Evolutionary conservation across 2,329 filamentous ascomycete genomes (phyloP).

Genomic region (Elsinoe necatrix): DNA sequence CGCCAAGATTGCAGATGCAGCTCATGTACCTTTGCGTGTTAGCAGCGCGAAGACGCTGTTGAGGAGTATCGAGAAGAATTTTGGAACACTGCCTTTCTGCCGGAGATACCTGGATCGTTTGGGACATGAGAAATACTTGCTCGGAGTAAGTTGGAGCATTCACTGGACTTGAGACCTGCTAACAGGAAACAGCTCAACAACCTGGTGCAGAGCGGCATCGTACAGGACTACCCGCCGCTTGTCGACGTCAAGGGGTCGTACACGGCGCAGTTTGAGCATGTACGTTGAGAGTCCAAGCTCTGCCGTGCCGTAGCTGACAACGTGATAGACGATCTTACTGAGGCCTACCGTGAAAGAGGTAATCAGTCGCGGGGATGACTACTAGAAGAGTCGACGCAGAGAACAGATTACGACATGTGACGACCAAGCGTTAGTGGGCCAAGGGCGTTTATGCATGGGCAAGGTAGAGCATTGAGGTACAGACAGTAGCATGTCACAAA

Average conservation of each 20-base stretch:
- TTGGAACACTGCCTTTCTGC: conserved; percentile 54
- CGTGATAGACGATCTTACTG: conserved; percentile 33
- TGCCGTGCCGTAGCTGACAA: conserved; percentile 14
- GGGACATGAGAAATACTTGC: conserved; percentile 51
- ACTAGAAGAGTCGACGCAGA: conserved; percentile 12
- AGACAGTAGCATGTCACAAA: not conserved
- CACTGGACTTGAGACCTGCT: conserved; percentile 14
- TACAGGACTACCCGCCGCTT: conserved; percentile 50
- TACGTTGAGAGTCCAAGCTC: conserved; percentile 24
- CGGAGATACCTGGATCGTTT: conserved; percentile 56
- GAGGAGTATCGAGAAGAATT: conserved; percentile 53
- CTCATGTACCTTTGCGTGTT: conserved; percentile 35
- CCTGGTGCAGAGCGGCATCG: conserved; percentile 48
- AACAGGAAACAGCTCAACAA: conserved; percentile 43
- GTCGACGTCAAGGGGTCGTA: conserved; percentile 53
- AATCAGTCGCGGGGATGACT: conserved; percentile 34
- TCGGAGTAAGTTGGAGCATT: conserved; percentile 39
- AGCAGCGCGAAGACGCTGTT: conserved; percentile 49
- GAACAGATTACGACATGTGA: not conserved
- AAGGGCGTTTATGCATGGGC: not conserved
- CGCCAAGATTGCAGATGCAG: conserved; percentile 29
- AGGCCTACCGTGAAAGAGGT: conserved; percentile 36
- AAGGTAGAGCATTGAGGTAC: not conserved
- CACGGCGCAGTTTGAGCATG: conserved; percentile 57
- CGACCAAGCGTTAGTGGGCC: not conserved